A percentile compares a stretch with the other conserved stretches of the same genome.
phyloP scores from a whole-genome alignment of 2,329 filamentous ascomycete species.

The Claviceps spartinae region DNA sequence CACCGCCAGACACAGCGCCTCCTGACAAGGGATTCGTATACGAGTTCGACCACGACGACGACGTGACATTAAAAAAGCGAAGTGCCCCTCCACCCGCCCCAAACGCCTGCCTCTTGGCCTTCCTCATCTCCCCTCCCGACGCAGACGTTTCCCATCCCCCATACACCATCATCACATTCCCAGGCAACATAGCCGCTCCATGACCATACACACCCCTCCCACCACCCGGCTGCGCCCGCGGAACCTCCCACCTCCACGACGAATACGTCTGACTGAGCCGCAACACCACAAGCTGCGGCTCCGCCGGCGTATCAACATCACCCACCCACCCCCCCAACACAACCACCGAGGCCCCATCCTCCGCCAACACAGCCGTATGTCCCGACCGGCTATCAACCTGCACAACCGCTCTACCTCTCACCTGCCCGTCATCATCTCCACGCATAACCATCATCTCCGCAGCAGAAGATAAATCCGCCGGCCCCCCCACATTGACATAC shows the following conservation, averaged over 20 bases:
- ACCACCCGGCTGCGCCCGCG: constrained; percentile 31
- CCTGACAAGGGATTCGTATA: constrained; percentile 32
- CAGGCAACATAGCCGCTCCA: constrained; percentile 47
- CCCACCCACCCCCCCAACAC: constrained; percentile 90
- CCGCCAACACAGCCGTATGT: constrained; percentile 69
- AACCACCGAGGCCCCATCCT: constrained; percentile 65
- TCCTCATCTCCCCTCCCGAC: constrained; percentile 10
- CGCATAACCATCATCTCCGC: not conserved
- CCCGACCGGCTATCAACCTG: constrained; percentile 70
- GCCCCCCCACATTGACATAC: constrained; percentile 53
- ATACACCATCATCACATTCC: constrained; percentile 55
- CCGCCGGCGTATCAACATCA: constrained; percentile 58
- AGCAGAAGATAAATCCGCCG: constrained; percentile 10
- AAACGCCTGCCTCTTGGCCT: constrained; percentile 19
- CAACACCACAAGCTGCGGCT: constrained; percentile 69
- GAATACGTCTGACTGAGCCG: constrained; percentile 63
- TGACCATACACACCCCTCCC: constrained; percentile 45
- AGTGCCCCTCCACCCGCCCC: constrained; percentile 9
- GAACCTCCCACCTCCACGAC: constrained; percentile 59
- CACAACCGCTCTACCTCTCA: not conserved
- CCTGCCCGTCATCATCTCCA: not conserved
- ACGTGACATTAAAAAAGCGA: constrained; percentile 44
- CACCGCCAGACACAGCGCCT: not conserved
- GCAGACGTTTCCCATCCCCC: constrained; percentile 43
- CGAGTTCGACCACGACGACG: constrained; percentile 35